Conservation (phyloP, 2,329 filamentous ascomycete species). For the Metarhizium humberi region DNA sequence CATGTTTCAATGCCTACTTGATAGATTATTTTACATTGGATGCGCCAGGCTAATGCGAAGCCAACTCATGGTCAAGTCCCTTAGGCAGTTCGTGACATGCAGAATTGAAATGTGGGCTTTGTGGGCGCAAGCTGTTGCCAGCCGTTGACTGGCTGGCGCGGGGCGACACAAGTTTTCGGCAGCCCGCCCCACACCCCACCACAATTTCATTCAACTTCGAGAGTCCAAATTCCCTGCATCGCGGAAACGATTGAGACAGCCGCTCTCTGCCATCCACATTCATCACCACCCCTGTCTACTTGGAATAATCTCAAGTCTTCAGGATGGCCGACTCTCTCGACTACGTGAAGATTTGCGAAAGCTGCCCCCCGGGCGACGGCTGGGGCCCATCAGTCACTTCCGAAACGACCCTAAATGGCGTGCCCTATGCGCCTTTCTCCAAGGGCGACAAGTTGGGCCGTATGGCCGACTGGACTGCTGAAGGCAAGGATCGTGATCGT, state of each 20-base stretch:
- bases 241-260: slow-evolving; percentile 10
- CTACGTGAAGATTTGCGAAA: slow-evolving; percentile 55
- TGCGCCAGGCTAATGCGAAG: not conserved
- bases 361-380: slow-evolving; percentile 64
- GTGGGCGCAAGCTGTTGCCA: not conserved
- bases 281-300: not conserved
- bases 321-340: slow-evolving; percentile 46
- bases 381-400: slow-evolving; percentile 81
- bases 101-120: slow-evolving; percentile 4
- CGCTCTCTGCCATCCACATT: not conserved
- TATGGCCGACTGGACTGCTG: slow-evolving; percentile 96
- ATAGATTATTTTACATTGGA: not conserved
- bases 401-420: slow-evolving; percentile 86
- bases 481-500: slow-evolving; percentile 75
- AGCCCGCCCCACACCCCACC: slow-evolving; percentile 29
- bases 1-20: not conserved
- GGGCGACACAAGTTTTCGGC: slow-evolving; percentile 21
- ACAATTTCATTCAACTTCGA: slow-evolving; percentile 27
- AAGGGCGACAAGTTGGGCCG: slow-evolving; percentile 98
- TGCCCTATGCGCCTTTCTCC: slow-evolving; percentile 95
- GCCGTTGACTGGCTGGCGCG: slow-evolving; percentile 6
- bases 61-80: not conserved
- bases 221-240: slow-evolving; percentile 23
- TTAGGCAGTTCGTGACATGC: not conserved
- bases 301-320: slow-evolving; percentile 5